Conservation (phyloP, 176 grass and related monocot genomes). For the barley (Hordeum vulgare) region DNA sequence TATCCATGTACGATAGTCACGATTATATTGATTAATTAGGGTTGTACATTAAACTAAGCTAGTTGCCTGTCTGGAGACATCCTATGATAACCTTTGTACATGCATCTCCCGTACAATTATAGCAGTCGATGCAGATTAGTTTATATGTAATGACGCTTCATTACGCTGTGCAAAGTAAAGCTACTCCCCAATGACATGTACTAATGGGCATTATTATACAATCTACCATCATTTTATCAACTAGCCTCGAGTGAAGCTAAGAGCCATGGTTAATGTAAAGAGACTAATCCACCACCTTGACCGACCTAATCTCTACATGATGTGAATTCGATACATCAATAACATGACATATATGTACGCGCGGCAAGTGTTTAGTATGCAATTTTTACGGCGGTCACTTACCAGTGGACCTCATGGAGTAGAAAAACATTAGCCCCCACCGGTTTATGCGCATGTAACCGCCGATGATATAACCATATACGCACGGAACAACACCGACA, state of each 20-base stretch:
- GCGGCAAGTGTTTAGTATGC: background rate
- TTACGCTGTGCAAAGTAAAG: slow-evolving; percentile 31
- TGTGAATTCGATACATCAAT: slow-evolving; percentile 8
- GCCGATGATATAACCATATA: background rate
- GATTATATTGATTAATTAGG: slow-evolving; percentile 14
- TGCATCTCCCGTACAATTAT: slow-evolving; percentile 45
- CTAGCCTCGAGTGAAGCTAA: slow-evolving; percentile 5
- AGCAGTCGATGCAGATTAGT: slow-evolving; percentile 22
- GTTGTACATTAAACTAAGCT: slow-evolving; percentile 23
- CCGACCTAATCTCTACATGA: slow-evolving; percentile 10
- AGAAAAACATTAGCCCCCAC: background rate
- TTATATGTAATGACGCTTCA: slow-evolving; percentile 26
- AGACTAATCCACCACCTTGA: slow-evolving; percentile 10
- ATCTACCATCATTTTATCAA: background rate
- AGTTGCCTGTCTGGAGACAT: slow-evolving; percentile 52
- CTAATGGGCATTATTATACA: slow-evolving; percentile 13
- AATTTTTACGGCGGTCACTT: background rate
- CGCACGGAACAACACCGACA: background rate
- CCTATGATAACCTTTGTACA: slow-evolving; percentile 44
- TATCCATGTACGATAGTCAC: slow-evolving; percentile 7
- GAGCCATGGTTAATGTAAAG: background rate
- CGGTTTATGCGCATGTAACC: background rate
- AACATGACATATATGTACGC: background rate
- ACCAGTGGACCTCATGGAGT: background rate
- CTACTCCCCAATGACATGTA: slow-evolving; percentile 26